phyloP scores from a whole-genome alignment of 2,329 filamentous ascomycete species.

The Neospermospora avenae region DNA sequence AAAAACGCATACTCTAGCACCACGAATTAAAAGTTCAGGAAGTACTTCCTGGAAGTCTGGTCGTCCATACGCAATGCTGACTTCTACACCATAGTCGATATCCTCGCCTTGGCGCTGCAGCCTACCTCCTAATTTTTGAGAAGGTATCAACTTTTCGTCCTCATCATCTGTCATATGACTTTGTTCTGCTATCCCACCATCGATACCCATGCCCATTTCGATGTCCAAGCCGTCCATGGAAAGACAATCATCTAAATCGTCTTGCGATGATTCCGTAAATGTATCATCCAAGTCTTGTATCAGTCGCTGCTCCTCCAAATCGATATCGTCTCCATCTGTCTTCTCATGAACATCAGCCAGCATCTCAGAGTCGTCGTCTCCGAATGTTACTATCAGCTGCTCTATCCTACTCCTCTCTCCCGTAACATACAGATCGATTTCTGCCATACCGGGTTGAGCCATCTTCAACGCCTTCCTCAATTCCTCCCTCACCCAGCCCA shows the following conservation, averaged over 20 bases:
- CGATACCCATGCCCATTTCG: background rate
- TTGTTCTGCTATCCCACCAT: background rate
- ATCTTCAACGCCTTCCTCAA: background rate
- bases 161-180: background rate
- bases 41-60: background rate
- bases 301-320: background rate
- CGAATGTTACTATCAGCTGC: background rate
- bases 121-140: background rate
- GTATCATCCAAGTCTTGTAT: background rate
- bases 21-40: background rate
- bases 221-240: background rate
- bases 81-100: background rate
- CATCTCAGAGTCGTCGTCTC: background rate
- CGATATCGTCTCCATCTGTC: background rate
- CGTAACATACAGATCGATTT: background rate
- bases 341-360: background rate
- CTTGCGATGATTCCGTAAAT: background rate
- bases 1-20: background rate
- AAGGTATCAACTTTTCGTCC: background rate
- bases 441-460: background rate
- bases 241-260: background rate
- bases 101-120: too few relatives aligned
- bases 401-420: background rate
- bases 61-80: background rate
- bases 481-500: background rate